phyloP scores from a whole-genome alignment of 371 early-diverging fungal genomes.

The Choanephora cucurbitarum region DNA sequence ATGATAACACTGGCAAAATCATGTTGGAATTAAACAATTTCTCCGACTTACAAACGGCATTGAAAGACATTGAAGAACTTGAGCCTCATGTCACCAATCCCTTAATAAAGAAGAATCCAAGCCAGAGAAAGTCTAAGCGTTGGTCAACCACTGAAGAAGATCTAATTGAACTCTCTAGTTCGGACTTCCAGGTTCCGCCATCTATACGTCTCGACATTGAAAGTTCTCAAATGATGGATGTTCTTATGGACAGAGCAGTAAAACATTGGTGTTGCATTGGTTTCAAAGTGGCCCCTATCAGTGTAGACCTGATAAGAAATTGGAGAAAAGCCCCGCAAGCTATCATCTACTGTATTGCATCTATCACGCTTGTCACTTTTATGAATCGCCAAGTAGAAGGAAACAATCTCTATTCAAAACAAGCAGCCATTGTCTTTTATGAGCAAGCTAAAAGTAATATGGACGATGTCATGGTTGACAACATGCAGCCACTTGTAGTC shows the following conservation, averaged over 20 bases:
- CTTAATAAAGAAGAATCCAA: background rate
- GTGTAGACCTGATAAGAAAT: conserved; percentile 16
- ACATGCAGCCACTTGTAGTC: conserved; percentile 26
- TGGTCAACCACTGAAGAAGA: conserved; percentile 20
- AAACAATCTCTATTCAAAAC: conserved; percentile 18
- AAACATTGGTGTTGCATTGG: conserved; percentile 37
- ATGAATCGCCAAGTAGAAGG: conserved; percentile 14
- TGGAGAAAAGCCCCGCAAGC: conserved; percentile 21
- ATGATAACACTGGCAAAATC: background rate
- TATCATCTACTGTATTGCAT: conserved; percentile 33
- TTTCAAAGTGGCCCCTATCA: conserved; percentile 29
- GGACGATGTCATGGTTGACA: conserved; percentile 29
- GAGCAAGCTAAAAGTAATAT: conserved; percentile 30
- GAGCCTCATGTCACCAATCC: conserved; percentile 2
- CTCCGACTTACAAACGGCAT: conserved; percentile 16
- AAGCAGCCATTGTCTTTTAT: conserved; percentile 29
- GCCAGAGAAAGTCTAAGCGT: background rate
- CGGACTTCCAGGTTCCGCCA: conserved; percentile 11
- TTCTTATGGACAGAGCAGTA: conserved; percentile 24
- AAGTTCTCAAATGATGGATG: conserved; percentile 21
- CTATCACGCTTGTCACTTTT: conserved; percentile 31
- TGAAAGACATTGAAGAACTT: conserved; percentile 16
- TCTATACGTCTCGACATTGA: conserved; percentile 16
- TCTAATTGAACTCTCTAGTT: background rate
- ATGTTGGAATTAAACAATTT: conserved; percentile 17